phyloP scores from a whole-genome alignment of 208 protist genomes.

The Trypanosoma avium region DNA sequence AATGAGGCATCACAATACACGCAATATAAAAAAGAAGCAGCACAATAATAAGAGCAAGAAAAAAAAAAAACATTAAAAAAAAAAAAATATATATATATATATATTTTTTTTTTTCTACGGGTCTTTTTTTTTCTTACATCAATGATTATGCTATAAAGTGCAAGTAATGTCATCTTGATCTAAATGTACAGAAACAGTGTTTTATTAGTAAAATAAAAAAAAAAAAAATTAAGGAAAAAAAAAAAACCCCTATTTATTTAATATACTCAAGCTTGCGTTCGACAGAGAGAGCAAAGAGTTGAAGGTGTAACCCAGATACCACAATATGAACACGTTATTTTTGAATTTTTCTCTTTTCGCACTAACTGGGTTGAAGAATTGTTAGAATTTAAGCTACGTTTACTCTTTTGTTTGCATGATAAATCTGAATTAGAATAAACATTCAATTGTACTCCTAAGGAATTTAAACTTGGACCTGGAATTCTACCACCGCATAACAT shows the following conservation, averaged over 20 bases:
- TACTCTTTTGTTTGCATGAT: too few relatives aligned
- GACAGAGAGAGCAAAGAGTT: conserved; percentile 7
- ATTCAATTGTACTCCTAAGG: too few relatives aligned
- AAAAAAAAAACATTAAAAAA: conserved; percentile 2
- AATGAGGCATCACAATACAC: background rate
- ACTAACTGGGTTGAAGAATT: background rate
- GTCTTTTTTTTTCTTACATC: too few relatives aligned
- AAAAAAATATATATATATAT: conserved; percentile 15
- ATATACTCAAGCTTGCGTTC: conserved; percentile 11
- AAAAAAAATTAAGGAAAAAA: background rate
- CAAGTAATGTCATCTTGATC: too few relatives aligned
- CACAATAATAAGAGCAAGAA: background rate
- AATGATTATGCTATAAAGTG: too few relatives aligned
- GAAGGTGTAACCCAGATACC: conserved; percentile 20
- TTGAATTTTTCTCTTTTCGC: background rate
- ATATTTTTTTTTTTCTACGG: conserved; percentile 1
- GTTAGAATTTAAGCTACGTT: too few relatives aligned
- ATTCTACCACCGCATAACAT: conserved; percentile 20
- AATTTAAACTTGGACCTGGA: background rate
- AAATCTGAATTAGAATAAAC: too few relatives aligned
- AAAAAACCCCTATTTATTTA: background rate
- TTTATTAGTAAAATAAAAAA: background rate
- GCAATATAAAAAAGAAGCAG: conserved; percentile 12
- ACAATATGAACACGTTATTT: conserved; percentile 26
- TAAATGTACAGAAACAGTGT: too few relatives aligned